Evolutionary conservation across 2,329 filamentous ascomycete species (phyloP), one percentile per base, ranked within the genome.

Genomic region (Cladosporium cucumerinum): DNA sequence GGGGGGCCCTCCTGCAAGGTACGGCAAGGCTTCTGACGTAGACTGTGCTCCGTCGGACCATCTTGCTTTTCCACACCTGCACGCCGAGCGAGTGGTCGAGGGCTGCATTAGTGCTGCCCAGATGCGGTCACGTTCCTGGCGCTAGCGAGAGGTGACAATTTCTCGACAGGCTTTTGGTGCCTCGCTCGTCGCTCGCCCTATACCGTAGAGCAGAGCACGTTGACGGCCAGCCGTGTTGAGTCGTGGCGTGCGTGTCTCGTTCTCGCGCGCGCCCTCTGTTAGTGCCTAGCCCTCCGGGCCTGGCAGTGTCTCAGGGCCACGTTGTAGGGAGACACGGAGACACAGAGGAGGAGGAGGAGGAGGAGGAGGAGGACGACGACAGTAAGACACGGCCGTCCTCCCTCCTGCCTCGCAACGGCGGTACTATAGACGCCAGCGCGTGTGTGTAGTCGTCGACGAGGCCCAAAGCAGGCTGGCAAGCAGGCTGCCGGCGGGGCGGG

Each of bases 321-420:
- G 60, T 46, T 54, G 46, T 52, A 61, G 58, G 58, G 58, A 51
- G 57, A 25, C 36, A 25, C 36, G 23, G 39, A 43, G 18, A n/a
- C n/a, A n/a, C n/a, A n/a, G 18, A n/a, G 36, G 36, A 23, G 28
- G 57, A 25, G 43, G 25, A 16, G 14, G 23, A 43, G 18, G 18
- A n/a, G 36, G 36, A 23, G 28, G 57, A 25, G 43, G 25, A 16
- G 14, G 23, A 26, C n/a, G 11, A 34, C 32, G 32, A 26, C n/a
- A 21, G 60, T 62, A 46, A 62, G 60, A 62, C 60, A 62, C 16
- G 16, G 18, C 21, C 51, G 60, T 62, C 49, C 60, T 30, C 46
- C 49, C 60, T 62, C 60, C 60, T 62, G 60, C 60, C 49, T 62
- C 48, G 4, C 49, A 62, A 62, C 60, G 60, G 60, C 48, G 60